phyloP scores from a whole-genome alignment of 2,329 filamentous ascomycete species.

The Penicillium thymicola region DNA sequence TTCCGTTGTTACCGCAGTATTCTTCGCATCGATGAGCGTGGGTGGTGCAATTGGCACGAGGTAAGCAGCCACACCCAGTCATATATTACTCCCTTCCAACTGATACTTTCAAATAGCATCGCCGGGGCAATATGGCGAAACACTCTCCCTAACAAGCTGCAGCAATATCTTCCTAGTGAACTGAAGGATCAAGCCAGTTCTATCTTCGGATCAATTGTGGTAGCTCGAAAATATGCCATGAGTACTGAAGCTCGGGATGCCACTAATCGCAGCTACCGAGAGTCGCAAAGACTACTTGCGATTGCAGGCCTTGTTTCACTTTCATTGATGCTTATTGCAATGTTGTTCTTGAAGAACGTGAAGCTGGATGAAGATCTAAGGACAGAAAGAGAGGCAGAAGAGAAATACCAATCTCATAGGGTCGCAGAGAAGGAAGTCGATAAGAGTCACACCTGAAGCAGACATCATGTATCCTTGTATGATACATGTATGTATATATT shows the following conservation, averaged over 20 bases:
- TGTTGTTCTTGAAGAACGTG: conserved; percentile 25
- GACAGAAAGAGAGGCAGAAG: not conserved
- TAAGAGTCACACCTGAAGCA: not conserved
- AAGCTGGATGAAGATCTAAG: conserved; percentile 12
- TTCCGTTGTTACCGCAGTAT: conserved; percentile 38
- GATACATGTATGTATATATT: not conserved
- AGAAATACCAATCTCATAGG: not conserved
- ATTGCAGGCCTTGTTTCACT: conserved; percentile 18
- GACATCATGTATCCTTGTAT: no score
- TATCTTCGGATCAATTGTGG: conserved; percentile 23
- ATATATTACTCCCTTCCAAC: not conserved
- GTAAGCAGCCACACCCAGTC: not conserved
- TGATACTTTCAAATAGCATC: conserved; percentile 16
- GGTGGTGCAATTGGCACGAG: conserved; percentile 36
- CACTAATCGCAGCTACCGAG: conserved; percentile 21
- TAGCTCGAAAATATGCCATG: conserved; percentile 15
- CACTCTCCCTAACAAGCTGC: conserved; percentile 18
- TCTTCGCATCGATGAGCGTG: conserved; percentile 35
- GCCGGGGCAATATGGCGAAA: conserved; percentile 40
- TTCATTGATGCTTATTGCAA: conserved; percentile 19
- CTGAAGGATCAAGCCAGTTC: conserved; percentile 15
- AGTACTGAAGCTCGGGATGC: conserved; percentile 14
- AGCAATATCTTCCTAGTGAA: conserved; percentile 19
- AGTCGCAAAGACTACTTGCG: conserved; percentile 20
- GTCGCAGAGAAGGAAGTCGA: not conserved